phyloP scores from a whole-genome alignment of 73 alveolate genomes.

The Paramecium tetraurelia region DNA sequence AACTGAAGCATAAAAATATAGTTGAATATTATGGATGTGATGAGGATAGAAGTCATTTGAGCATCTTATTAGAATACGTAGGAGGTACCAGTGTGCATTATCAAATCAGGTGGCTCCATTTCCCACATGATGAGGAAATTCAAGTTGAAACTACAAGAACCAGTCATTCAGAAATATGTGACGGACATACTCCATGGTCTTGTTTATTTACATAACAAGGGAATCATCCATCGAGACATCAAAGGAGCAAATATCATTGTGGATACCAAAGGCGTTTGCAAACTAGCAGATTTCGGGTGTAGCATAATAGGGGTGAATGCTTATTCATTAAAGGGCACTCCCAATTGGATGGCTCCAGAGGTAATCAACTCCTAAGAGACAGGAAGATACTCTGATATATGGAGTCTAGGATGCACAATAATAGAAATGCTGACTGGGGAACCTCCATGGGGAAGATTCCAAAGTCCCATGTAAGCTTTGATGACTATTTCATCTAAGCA shows the following conservation, averaged over 20 bases:
- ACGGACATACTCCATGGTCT: conserved; percentile 53
- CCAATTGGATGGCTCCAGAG: conserved; percentile 90
- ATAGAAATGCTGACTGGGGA: conserved; percentile 59
- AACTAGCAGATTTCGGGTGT: conserved; percentile 70
- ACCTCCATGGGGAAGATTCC: conserved; percentile 58
- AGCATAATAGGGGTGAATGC: conserved; percentile 5
- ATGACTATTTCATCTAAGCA: background rate
- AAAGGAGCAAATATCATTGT: conserved; percentile 68
- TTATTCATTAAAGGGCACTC: conserved; percentile 69
- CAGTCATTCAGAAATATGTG: conserved; percentile 45
- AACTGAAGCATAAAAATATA: conserved; percentile 62
- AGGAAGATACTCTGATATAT: conserved; percentile 53
- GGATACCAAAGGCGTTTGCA: conserved; percentile 58
- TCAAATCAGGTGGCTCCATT: conserved; percentile 67
- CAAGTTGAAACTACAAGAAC: conserved; percentile 63
- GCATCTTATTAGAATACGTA: conserved; percentile 67
- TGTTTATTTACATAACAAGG: conserved; percentile 56
- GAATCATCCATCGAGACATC: conserved; percentile 65
- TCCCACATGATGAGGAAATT: conserved; percentile 62
- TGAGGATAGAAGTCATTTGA: conserved; percentile 29
- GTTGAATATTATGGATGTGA: conserved; percentile 66
- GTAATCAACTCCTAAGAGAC: conserved; percentile 12
- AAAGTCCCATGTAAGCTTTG: background rate
- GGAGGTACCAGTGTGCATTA: conserved; percentile 9
- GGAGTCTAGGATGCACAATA: conserved; percentile 60